Percentiles rank a stretch among this genome's conserved stretches.
Conservation (phyloP, 75 land plant genomes). For the Picea sitchensis region DNA sequence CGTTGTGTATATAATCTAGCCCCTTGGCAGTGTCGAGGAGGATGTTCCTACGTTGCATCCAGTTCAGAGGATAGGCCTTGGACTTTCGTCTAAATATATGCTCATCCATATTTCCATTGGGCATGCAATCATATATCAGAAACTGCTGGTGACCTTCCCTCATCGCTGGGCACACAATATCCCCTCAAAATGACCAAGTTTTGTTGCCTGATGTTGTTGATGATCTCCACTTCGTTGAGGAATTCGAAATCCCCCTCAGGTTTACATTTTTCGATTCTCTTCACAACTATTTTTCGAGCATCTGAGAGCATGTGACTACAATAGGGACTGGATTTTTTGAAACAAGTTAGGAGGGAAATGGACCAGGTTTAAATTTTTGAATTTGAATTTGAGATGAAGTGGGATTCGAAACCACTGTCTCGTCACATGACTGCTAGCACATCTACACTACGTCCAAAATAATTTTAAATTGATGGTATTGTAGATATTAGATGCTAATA, state of each 20-base stretch:
- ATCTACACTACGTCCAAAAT: too few species aligned
- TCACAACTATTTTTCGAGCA: slow-evolving; percentile 53
- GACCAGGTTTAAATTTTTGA: too few species aligned
- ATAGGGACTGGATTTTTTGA: too few species aligned
- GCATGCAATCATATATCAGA: slow-evolving; percentile 77
- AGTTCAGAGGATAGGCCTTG: slow-evolving; percentile 21
- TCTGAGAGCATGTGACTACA: slow-evolving; percentile 13
- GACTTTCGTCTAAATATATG: slow-evolving; percentile 32
- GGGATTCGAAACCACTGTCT: too few species aligned
- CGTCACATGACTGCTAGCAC: too few species aligned
- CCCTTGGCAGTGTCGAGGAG: slow-evolving; percentile 64
- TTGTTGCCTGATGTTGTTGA: slow-evolving; percentile 65
- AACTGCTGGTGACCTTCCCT: slow-evolving; percentile 40
- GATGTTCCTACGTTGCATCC: slow-evolving; percentile 70
- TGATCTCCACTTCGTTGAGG: slow-evolving; percentile 76
- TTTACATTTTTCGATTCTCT: slow-evolving; percentile 55
- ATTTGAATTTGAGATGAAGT: too few species aligned
- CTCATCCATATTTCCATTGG: slow-evolving; percentile 64
- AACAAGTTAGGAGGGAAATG: too few species aligned
- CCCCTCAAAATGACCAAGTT: slow-evolving; percentile 72
- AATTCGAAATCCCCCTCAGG: slow-evolving; percentile 62
- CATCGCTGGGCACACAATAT: slow-evolving; percentile 51
- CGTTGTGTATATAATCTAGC: slow-evolving; percentile 37
- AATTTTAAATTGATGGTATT: too few species aligned
- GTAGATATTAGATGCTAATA: too few species aligned